Evolutionary conservation across 2,329 filamentous ascomycete species (phyloP), one percentile per base, ranked within the genome.

Genomic region (Arthroderma uncinatum): DNA sequence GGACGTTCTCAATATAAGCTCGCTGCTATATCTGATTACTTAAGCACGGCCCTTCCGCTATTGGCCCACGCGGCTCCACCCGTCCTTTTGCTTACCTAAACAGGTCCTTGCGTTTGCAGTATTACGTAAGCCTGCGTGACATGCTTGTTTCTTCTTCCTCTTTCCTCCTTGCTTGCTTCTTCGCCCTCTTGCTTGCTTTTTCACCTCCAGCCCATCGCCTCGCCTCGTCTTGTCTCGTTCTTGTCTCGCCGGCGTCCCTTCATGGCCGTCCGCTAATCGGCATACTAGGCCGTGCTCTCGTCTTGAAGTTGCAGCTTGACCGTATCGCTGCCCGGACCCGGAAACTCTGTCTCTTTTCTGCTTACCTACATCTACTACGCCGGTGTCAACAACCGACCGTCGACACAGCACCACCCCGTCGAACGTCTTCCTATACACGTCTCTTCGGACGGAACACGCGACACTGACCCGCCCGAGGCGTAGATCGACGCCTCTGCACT

Each of bases 191-290:
- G 12, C 42, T 44, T 10, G 25, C 40, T 54, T 44, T 57, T 57
- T 52, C 53, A 40, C 25, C 34, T 39, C 52, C 39, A 57, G 34
- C 23, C 12, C 56, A 53, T 25, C 33, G 19, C 53, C 21, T 36
- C 33, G 48, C 48, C 48, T 36, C 30, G 53, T 44, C 47, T 40
- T 21, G 19, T 44, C 12, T 28, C 33, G n/a, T 10, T 36, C 53
- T 16, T 14, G 52, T 30, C 30, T 33, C 16, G n/a, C n/a, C n/a
- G n/a, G n/a, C n/a, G n/a, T n/a, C n/a, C n/a, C n/a, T n/a, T 42
- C 19, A 23, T 37, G 14, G 23, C 40, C 14, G 39, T 16, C 21
- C 8, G 57, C n/a, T 58, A 48, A 50, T 53, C 55, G 57, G 55
- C 42, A 52, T 52, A 36, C 53, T 40, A 53, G 33, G 55, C 33